Percentiles rank a stretch among this genome's conserved stretches.
These are phyloP conservation scores for Fonsecaea erecta DNA, from an alignment of 2,329 filamentous ascomycete genomes.

Conservation along the genomic window DNA sequence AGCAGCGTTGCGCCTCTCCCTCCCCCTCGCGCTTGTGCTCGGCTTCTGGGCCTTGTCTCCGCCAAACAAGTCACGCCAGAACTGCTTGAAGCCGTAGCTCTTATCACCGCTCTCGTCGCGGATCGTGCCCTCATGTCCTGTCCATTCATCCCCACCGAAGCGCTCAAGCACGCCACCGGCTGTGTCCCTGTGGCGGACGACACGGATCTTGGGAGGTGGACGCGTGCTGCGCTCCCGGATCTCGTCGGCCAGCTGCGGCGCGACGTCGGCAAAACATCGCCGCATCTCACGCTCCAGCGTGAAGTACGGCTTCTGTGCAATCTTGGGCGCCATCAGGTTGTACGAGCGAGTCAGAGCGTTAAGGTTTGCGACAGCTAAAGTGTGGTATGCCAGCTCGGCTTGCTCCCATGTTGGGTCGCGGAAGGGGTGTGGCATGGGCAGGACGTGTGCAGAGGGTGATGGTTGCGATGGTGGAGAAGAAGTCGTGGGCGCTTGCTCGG, in stretches of 20 bases:
- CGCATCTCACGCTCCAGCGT: constrained; percentile 79
- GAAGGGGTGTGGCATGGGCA: constrained; percentile 64
- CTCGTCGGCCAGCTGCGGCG: constrained; percentile 71
- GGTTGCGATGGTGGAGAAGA: constrained; percentile 11
- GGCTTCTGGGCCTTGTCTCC: neutral
- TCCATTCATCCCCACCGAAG: constrained; percentile 54
- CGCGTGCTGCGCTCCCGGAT: constrained; percentile 71
- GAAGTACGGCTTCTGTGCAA: constrained; percentile 93
- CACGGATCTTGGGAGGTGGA: constrained; percentile 50
- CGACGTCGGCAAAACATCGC: constrained; percentile 83
- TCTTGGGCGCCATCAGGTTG: constrained; percentile 89
- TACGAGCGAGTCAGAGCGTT: constrained; percentile 84
- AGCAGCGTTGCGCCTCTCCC: neutral
- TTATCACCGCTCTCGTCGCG: constrained; percentile 73
- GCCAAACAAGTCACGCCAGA: constrained; percentile 80
- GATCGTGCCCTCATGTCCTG: constrained; percentile 60
- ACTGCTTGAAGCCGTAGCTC: constrained; percentile 81
- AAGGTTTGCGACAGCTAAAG: constrained; percentile 74
- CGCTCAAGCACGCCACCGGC: constrained; percentile 66
- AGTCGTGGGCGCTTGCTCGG: constrained; percentile 8
- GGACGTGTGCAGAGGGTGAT: constrained; percentile 28
- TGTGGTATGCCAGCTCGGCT: constrained; percentile 74
- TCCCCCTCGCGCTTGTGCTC: neutral
- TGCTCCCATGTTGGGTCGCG: constrained; percentile 77
- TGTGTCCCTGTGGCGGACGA: constrained; percentile 45